Evolutionary conservation across 768 basidiomycete genomes (phyloP), one percentile per base, ranked within the genome.

Genomic region (Naganishia randhawae): DNA sequence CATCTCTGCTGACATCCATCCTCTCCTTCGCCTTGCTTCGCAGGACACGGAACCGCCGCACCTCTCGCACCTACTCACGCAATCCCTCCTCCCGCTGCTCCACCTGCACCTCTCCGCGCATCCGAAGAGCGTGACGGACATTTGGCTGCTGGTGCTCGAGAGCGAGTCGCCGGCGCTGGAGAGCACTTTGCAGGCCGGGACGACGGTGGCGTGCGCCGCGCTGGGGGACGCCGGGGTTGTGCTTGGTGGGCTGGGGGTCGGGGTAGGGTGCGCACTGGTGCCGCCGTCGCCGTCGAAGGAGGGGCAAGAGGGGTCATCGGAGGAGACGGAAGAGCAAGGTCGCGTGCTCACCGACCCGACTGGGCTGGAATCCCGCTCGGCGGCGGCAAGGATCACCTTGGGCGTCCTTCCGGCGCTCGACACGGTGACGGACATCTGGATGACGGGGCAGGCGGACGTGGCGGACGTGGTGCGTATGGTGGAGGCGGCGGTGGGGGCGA

Each of bases 21-120:
- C 5, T 13, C 32, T 31, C 35, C 13, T 7, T 41, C n/a, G 13
- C 14, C 39, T 48, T 63, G 31, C 17, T 41, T 32, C 8, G 32
- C 48, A 97, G 95, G 95, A 98, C 76, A 91, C 92, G 9, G 96
- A 99, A 82, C 92, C 97, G 72, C 84, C 91, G 55, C 87, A 90
- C 0, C 82, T 97, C 37, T 87, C 91, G 0, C 84, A 88, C 50
- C 86, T 90, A 22, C 87, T 99, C 33, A 87, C 91, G 64, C 94
- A 96, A 79, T 71, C 73, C 72, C 83, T 99, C 19, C 80, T 86
- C 0, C 87, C 96, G 0, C 86, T 93, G 8, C 71, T 74, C 17
- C 67, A 52, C 2, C 85, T 98, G 13, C 86, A 92, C 48, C 84
- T 97, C 48, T 92, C 95, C 74, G 83, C 89, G 1, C 83, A 96